Evolutionary conservation across 805 yeast species (phyloP), one percentile per base, ranked within the genome.

Genomic region (Yamadazyma sp.): DNA sequence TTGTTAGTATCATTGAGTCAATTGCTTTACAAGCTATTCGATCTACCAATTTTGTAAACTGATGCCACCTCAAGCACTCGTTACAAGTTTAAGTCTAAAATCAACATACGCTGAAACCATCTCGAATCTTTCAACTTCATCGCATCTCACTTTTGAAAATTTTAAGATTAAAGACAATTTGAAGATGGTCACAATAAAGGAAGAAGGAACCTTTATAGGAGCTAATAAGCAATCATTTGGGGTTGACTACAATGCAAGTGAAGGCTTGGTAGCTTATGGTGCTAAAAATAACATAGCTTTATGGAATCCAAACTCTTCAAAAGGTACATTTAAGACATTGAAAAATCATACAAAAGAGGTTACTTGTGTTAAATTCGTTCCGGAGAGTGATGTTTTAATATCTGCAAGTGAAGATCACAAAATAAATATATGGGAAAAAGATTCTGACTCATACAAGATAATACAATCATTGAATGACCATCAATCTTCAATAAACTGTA

Each of bases 321-420:
- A 51, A 18, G 86, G 86, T 10, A 77, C 79, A 0, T 53, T 52
- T 33, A 46, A 56, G 5, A 80, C 88, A 0, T 61, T 84, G 35
- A 81, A 81, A 43, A 70, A 75, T 2, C 93, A 83, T 50, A 52
- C 67, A 4, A 70, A 66, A 12, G 80, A 73, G 30, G 80, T 88
- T 13, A 81, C 88, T 0, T 75, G 82, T 38, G 86, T 86, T 9
- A 71, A 70, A 42, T 58, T 74, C 26, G 49, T 77, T 13, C 77
- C 73, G 1, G 52, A 50, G 1, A 58, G 75, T 0, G 53, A 66
- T 0, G 55, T 47, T 19, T 53, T 86, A 38, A 63, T 85, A 0
- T 74, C 87, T 3, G 77, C 81, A 0, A 75, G 82, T 2, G 89
- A 84, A 43, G 96, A 87, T 50, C 73, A 75, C 6, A 53, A 60